A percentile compares a stretch with the other conserved stretches of the same genome.
Conservation (phyloP, 2,329 filamentous ascomycete species). For the Sclerotinia trifoliorum region DNA sequence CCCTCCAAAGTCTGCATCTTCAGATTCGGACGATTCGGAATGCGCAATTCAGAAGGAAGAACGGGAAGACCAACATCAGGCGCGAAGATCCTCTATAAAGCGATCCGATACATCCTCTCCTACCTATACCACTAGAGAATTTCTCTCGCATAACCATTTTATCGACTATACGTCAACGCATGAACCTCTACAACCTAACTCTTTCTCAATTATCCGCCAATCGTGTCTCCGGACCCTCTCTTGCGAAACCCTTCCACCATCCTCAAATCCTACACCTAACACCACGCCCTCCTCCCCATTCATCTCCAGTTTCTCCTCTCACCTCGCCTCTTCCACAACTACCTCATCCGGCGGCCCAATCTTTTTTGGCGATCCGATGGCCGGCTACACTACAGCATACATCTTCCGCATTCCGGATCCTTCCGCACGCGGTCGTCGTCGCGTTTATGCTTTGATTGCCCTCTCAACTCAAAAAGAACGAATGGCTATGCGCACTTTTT, state of each 20-base stretch:
- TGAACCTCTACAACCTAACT: constrained; percentile 59
- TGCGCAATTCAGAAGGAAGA: constrained; percentile 28
- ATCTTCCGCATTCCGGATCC: constrained; percentile 69
- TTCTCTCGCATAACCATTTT: constrained; percentile 59
- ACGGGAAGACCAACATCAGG: constrained; percentile 25
- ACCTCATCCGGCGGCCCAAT: constrained; percentile 63
- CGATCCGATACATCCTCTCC: constrained; percentile 34
- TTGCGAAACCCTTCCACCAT: constrained; percentile 61
- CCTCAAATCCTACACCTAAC: constrained; percentile 42
- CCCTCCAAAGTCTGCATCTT: constrained; percentile 36
- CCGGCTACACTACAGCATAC: constrained; percentile 68
- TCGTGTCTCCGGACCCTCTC: constrained; percentile 66
- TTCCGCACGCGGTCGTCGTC: constrained; percentile 64
- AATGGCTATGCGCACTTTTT: constrained; percentile 64
- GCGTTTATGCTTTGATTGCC: constrained; percentile 67
- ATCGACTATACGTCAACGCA: constrained; percentile 68
- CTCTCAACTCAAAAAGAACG: constrained; percentile 65
- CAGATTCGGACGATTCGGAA: constrained; percentile 36
- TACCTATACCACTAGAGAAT: constrained; percentile 43
- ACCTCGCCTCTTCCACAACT: constrained; percentile 43
- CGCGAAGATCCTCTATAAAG: constrained; percentile 18
- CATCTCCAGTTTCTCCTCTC: constrained; percentile 41
- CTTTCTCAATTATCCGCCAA: constrained; percentile 65
- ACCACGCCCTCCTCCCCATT: constrained; percentile 45
- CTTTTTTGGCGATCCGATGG: constrained; percentile 64